Evolutionary conservation across 2,329 filamentous ascomycete genomes (phyloP).

Genomic region (Arachnomyces sp.): DNA sequence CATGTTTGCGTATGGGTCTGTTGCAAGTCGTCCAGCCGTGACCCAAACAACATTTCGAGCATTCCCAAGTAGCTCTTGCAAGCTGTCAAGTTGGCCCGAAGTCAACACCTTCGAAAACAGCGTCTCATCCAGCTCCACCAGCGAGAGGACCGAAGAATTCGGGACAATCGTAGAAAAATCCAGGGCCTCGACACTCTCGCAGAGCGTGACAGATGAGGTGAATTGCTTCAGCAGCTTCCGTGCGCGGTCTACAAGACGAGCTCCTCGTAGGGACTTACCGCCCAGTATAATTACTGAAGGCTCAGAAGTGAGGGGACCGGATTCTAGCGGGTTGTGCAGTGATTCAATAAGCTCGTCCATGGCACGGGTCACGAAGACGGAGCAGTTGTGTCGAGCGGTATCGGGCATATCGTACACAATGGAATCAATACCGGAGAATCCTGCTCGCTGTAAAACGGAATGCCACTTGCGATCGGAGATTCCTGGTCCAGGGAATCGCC

Average conservation of each 20-base stretch:
- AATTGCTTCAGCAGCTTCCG: not conserved
- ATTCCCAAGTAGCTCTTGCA: constrained; percentile 10
- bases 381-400: constrained; percentile 5
- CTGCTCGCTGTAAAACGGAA: constrained; percentile 14
- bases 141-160: not conserved
- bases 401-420: too few relatives aligned
- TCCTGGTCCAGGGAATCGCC: constrained; percentile 10
- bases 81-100: constrained; percentile 9
- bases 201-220: not conserved
- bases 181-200: not conserved
- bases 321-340: constrained; percentile 20
- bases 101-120: constrained; percentile 12
- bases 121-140: constrained; percentile 10
- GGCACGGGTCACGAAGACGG: constrained; percentile 26
- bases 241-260: not conserved
- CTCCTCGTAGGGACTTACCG: not conserved
- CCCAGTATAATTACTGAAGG: not conserved
- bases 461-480: constrained; percentile 15
- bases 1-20: constrained; percentile 7
- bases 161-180: too few relatives aligned
- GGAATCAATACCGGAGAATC: constrained; percentile 23
- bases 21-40: constrained; percentile 4
- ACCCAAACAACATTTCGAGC: constrained; percentile 8
- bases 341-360: constrained; percentile 21
- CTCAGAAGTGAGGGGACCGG: not conserved